Base-by-base conservation (phyloP, 768 basidiomycete species). In the Gelatoporia subvermispora region DNA sequence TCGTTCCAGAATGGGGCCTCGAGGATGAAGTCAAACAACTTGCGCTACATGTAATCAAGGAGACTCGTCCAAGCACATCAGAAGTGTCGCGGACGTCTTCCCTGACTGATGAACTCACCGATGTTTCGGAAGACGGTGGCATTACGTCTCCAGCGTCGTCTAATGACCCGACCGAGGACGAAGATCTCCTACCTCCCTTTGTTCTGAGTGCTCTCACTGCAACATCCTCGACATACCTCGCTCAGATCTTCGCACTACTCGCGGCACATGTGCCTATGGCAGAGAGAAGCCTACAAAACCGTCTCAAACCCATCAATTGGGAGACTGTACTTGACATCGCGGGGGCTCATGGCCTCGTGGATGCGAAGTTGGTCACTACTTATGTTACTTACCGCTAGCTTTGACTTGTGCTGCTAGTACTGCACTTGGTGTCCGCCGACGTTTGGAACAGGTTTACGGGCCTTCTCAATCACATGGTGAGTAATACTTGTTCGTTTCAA, bases 1-100 rank as follows among this genome's bases (percentile, higher is more conserved):
- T 73, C 20, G 68, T 77, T 8, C 86, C 88, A 1, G 81, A 88
- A 65, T 90, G 83, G 82, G 66, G 67, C 8, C 66, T 91, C 18
- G 73, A 81, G 41, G 88, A 90, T 53, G 88, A 90, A 64, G 72
- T 90, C 8, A 63, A 64, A 18, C 60, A 71, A 2, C 57, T 88
- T 24, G 72, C 73, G 4, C 64, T 71, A 17, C 62, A 70, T 11
- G 62, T 66, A 23, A 50, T 73, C 36, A 69, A 55, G 17, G 41
- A 17, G 8, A 41, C 31, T 10, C 13, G 25, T 41, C 39, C 52
- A 51, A 16, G 58, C 58, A 37, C 28, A 55, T 9, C 55, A 45
- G 16, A 46, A 56, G 9, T 20, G 41, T 31, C 28, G 5, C 28
- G 28, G 5, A 5, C 13, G 31, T 28, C 39, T 16, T 35, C 43